Evolutionary conservation across 139 green algal genomes (phyloP).

Genomic region (Gonium pectorale): DNA sequence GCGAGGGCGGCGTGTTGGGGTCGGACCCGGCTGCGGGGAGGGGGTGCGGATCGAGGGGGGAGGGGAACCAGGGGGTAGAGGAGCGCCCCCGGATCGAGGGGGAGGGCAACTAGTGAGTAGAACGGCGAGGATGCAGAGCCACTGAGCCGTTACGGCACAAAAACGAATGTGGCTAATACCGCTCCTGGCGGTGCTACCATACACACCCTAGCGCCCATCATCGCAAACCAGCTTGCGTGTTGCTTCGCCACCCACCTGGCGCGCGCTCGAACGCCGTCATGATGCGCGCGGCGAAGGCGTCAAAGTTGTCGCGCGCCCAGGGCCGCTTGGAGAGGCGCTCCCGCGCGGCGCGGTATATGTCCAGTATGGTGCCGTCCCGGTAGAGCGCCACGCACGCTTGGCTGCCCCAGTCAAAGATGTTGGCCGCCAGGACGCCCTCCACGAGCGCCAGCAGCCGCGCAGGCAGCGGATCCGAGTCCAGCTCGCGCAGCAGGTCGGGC

Average conservation of each 20-base stretch:
- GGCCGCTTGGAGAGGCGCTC: conserved; percentile 78
- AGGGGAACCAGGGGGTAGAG: background rate
- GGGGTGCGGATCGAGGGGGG: background rate
- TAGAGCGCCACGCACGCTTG: conserved; percentile 92
- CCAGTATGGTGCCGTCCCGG: conserved; percentile 92
- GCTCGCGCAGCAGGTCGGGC: conserved; percentile 92
- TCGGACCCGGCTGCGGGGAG: background rate
- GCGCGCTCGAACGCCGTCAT: background rate
- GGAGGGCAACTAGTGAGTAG: too few relatives aligned
- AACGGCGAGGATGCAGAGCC: too few relatives aligned
- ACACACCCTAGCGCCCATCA: too few relatives aligned
- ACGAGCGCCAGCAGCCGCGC: conserved; percentile 85
- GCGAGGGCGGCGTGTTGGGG: background rate
- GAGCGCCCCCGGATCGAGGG: too few relatives aligned
- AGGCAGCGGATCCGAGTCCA: conserved; percentile 79
- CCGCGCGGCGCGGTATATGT: conserved; percentile 86
- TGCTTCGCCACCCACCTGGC: too few relatives aligned
- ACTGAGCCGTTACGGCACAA: too few relatives aligned
- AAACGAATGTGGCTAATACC: too few relatives aligned
- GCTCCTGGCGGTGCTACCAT: too few relatives aligned
- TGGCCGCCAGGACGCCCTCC: conserved; percentile 78
- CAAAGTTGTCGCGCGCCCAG: conserved; percentile 92
- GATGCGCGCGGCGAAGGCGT: conserved; percentile 71
- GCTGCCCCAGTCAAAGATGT: conserved; percentile 99
- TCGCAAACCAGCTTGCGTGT: too few relatives aligned